Percentiles rank a stretch among this genome's conserved stretches.
Evolutionary conservation across 108 stramenopile species (phyloP).

Genomic region (Cyclotella atomus): DNA sequence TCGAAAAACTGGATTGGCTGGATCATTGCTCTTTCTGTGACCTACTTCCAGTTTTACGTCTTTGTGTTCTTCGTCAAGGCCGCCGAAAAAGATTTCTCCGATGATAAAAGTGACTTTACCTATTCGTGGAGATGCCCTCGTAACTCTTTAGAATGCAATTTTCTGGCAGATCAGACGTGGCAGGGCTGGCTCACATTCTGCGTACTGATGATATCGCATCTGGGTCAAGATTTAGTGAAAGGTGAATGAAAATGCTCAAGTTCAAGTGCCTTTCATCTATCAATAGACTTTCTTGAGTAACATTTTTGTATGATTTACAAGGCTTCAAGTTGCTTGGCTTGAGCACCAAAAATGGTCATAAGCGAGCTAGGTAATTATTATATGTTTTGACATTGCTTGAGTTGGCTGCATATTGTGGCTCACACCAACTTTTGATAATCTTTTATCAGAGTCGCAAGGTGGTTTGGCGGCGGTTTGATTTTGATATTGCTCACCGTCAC

Average conservation of each 20-base stretch:
- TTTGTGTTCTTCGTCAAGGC: slow-evolving; percentile 16
- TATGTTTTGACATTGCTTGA: too few species aligned
- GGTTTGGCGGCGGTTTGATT: slow-evolving; percentile 5
- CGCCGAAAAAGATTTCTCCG: slow-evolving; percentile 9
- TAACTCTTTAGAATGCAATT: slow-evolving; percentile 12
- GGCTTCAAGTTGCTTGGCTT: too few species aligned
- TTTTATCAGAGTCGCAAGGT: background rate
- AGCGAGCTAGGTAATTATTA: too few species aligned
- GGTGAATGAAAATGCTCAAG: background rate
- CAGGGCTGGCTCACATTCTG: slow-evolving; percentile 8
- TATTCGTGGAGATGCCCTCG: slow-evolving; percentile 30
- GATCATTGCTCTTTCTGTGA: slow-evolving; percentile 9
- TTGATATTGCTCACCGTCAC: slow-evolving; percentile 9
- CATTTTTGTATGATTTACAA: too few species aligned
- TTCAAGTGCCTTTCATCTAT: background rate
- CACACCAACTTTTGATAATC: background rate
- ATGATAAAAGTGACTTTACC: slow-evolving; percentile 18
- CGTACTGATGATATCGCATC: slow-evolving; percentile 13
- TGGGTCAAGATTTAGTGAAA: background rate
- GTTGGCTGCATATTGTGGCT: too few species aligned
- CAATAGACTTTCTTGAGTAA: background rate
- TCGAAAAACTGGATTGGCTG: slow-evolving; percentile 16
- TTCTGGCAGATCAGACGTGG: slow-evolving; percentile 6
- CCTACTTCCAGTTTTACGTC: slow-evolving; percentile 2
- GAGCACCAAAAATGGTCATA: too few species aligned